phyloP scores from a whole-genome alignment of 345 rosid genomes.

The Balakata baccata region DNA sequence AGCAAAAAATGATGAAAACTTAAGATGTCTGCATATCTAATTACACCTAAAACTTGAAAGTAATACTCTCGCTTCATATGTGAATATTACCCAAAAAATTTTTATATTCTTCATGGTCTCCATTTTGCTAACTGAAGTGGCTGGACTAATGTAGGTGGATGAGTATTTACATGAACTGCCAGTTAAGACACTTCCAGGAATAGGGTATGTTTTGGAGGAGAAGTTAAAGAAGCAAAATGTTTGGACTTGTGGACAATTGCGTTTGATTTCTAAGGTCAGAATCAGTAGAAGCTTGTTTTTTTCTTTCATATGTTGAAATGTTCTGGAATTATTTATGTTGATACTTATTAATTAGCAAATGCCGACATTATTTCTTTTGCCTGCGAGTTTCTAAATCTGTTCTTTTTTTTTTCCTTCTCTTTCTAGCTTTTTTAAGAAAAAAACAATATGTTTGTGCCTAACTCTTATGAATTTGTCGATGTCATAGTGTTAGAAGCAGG shows the following conservation, averaged over 20 bases:
- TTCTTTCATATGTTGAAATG: conserved; percentile 6
- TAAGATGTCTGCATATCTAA: conserved; percentile 1
- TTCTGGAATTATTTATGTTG: conserved; percentile 2
- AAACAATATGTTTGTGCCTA: background rate
- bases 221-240: conserved; percentile 66
- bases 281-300: conserved; percentile 6
- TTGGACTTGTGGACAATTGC: conserved; percentile 72
- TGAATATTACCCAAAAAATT: background rate
- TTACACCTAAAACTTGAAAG: background rate
- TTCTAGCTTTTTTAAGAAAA: background rate
- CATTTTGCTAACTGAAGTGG: conserved; percentile 8
- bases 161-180: conserved; percentile 67
- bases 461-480: background rate
- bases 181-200: conserved; percentile 76
- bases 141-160: conserved; percentile 52
- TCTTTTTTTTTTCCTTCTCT: background rate
- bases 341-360: conserved; percentile 9
- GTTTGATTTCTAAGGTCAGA: conserved; percentile 65
- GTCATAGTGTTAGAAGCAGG: background rate
- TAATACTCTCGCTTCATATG: background rate
- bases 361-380: background rate
- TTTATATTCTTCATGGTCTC: background rate
- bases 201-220: conserved; percentile 76
- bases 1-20: background rate
- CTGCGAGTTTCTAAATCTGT: background rate